Base-by-base conservation (phyloP, 2,329 filamentous ascomycete genomes). In the Fusarium pseudonygamai region DNA sequence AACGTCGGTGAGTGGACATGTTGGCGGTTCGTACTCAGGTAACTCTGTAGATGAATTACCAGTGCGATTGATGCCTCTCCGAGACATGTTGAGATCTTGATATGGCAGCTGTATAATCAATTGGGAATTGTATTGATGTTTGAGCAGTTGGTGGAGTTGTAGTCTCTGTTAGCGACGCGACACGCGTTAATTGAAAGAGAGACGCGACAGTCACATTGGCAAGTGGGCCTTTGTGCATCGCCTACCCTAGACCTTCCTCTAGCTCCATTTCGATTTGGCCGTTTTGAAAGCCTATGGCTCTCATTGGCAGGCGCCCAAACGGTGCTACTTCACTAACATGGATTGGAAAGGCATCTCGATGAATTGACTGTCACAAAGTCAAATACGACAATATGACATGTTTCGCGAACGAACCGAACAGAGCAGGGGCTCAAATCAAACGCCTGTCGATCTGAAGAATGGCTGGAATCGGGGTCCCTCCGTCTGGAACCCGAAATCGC, bases 21-120 rank as follows among this genome's bases (percentile, higher is more conserved):
- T 77, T 13, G 85, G 87, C 6, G 85, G 81, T 64, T 90, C 82
- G 79, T 90, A 89, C 4, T 82, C 80, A 6, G 87, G 87, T n/a
- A 89, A 78, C 20, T 81, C 77, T 28, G 80, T 71, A 10, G 72
- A 40, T 30, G 77, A 60, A 45, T 68, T 47, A 30, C 71, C 63
- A 64, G 69, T 39, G 61, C 80, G 79, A 43, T 79, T 79, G 65
- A 80, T 67, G 24, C 80, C 78, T 50, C 79, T 78, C 42, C 79
- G 80, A 26, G 82, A 79, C 82, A 83, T 83, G 50, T 30, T 22
- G 56, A 28, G 34, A 28, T 24, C 36, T 56, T 32, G 39, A 49
- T 49, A 55, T 69, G 28, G 39, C 26, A 61, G 39, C 46, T 50
- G 20, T 56, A 26, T 61, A 52, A 57, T 74, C 49, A 65, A 30